These are phyloP conservation scores for Globisporangium middletonii DNA, from an alignment of 352 stramenopile genomes.

Conservation along the genomic window DNA sequence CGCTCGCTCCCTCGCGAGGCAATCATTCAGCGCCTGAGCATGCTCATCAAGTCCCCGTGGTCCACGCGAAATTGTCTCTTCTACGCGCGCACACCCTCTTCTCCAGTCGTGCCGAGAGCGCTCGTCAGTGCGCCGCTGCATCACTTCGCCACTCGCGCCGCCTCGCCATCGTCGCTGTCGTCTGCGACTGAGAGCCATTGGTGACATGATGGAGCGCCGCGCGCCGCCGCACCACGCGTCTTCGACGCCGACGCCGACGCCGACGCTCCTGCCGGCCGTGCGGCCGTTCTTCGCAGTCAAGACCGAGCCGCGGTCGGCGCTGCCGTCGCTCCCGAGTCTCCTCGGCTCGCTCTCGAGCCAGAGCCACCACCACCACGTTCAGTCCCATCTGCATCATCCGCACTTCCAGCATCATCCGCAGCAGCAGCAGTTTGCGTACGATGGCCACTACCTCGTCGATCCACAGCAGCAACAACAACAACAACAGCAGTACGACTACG, in stretches of 20 bases:
- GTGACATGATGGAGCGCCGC: constrained; percentile 5
- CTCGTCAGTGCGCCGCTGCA: background rate
- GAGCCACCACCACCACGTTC: background rate
- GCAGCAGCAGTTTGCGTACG: background rate
- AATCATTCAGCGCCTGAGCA: no score
- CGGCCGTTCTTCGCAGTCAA: constrained; percentile 11
- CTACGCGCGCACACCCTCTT: background rate
- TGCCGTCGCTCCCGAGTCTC: constrained; percentile 14
- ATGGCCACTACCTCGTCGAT: background rate
- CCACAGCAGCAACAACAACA: background rate
- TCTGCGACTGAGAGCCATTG: no score
- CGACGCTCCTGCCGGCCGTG: constrained; percentile 6
- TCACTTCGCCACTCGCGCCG: constrained; percentile 8
- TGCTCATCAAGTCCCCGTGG: no score
- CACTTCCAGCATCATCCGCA: background rate
- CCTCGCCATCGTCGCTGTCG: background rate
- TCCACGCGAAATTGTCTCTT: no score
- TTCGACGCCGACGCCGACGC: background rate
- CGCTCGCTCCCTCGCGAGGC: no score
- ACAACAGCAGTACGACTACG: background rate
- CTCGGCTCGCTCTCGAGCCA: constrained; percentile 4
- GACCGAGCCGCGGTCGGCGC: constrained; percentile 5
- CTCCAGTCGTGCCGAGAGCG: background rate
- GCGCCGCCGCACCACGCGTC: constrained; percentile 1
- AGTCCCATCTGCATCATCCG: background rate